phyloP scores from a whole-genome alignment of 2,329 filamentous ascomycete species.

The Aspergillus luchuensis region DNA sequence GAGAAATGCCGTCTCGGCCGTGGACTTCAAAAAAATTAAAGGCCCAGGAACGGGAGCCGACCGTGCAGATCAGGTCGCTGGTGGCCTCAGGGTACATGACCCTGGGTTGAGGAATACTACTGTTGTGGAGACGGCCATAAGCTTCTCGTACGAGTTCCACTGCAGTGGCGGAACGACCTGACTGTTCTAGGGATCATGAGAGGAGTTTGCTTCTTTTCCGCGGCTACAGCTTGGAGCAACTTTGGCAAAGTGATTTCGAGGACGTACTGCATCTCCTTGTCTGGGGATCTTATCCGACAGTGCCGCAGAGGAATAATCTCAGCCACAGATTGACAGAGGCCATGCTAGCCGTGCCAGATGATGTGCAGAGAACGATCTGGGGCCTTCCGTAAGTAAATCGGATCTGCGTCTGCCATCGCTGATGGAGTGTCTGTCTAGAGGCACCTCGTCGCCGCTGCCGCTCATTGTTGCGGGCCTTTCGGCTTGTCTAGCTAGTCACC shows the following conservation, averaged over 20 bases:
- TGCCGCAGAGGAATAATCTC: slow-evolving; percentile 21
- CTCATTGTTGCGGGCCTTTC: slow-evolving; percentile 34
- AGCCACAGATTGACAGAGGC: slow-evolving; percentile 23
- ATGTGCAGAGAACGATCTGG: slow-evolving; percentile 27
- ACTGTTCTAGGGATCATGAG: slow-evolving; percentile 30
- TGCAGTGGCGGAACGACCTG: neutral
- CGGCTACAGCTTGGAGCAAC: slow-evolving; percentile 32
- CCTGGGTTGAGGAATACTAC: slow-evolving; percentile 39
- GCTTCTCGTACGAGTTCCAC: slow-evolving; percentile 30
- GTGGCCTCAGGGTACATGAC: slow-evolving; percentile 37
- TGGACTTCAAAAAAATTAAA: slow-evolving; percentile 33
- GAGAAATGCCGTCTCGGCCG: slow-evolving; percentile 31
- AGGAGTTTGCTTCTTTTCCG: slow-evolving; percentile 32
- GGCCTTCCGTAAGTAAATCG: slow-evolving; percentile 27
- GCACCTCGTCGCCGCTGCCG: slow-evolving; percentile 25
- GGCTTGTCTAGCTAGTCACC: slow-evolving; percentile 28
- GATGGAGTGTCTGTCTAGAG: slow-evolving; percentile 15
- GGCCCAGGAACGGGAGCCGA: slow-evolving; percentile 17
- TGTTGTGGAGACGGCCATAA: slow-evolving; percentile 33
- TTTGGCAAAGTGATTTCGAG: slow-evolving; percentile 35
- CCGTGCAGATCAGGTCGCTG: slow-evolving; percentile 25
- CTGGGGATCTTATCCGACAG: slow-evolving; percentile 32
- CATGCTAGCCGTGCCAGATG: slow-evolving; percentile 25
- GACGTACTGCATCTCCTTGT: slow-evolving; percentile 36
- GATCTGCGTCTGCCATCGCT: neutral